A percentile compares a stretch with the other conserved stretches of the same genome.
Evolutionary conservation across 2,329 filamentous ascomycete species (phyloP).

Genomic region (Aureobasidium sp.): DNA sequence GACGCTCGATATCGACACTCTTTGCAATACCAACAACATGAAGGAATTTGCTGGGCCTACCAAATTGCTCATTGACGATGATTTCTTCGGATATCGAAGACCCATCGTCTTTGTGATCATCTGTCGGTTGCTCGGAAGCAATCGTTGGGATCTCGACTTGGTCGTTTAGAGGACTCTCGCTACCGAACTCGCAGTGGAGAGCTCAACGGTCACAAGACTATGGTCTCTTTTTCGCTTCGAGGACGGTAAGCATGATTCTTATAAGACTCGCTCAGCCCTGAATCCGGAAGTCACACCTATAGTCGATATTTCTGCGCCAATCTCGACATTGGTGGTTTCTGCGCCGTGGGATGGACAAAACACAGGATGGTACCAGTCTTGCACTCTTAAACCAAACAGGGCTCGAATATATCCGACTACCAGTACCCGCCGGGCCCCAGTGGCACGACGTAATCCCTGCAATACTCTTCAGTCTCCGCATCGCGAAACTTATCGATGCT

Average conservation of each 20-base stretch:
- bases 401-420: not conserved
- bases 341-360: too few relatives aligned
- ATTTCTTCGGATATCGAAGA: too few relatives aligned
- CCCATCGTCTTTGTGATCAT: not conserved
- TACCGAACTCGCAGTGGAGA: not conserved
- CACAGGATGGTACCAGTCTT: too few relatives aligned
- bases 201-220: not conserved
- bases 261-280: not conserved
- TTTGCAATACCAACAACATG: not conserved
- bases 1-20: not conserved
- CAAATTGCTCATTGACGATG: not conserved
- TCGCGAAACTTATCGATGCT: not conserved
- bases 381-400: not conserved
- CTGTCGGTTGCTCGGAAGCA: not conserved
- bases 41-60: not conserved
- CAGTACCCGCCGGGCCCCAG: not conserved
- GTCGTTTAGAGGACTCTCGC: not conserved
- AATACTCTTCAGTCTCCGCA: not conserved
- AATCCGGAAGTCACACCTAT: not conserved
- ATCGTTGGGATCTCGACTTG: not conserved
- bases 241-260: not conserved
- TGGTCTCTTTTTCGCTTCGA: not conserved
- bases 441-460: not conserved
- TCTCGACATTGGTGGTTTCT: not conserved
- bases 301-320: too few relatives aligned